These are phyloP conservation scores for Parasitella parasitica DNA, from an alignment of 371 early-diverging fungal genomes.

Conservation along the genomic window DNA sequence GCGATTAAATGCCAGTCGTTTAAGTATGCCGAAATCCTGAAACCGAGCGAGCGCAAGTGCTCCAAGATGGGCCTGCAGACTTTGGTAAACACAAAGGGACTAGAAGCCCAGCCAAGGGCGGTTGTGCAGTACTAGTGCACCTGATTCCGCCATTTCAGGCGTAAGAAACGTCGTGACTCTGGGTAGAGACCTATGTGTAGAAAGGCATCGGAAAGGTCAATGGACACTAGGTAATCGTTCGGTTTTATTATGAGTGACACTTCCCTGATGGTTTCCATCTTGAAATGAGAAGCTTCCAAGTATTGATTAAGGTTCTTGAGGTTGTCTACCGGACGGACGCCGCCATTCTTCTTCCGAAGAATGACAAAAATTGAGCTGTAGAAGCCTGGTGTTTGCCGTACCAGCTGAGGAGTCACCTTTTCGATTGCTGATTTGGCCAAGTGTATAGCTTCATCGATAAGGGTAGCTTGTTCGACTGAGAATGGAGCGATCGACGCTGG, in stretches of 20 bases:
- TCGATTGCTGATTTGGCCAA: neutral
- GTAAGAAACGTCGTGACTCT: conserved; percentile 28
- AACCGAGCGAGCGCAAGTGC: conserved; percentile 20
- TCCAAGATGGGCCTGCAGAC: conserved; percentile 25
- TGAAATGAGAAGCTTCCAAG: conserved; percentile 19
- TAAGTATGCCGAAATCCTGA: neutral
- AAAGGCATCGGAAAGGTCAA: conserved; percentile 36
- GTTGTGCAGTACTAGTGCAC: conserved; percentile 46
- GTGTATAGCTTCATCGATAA: neutral
- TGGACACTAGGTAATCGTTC: conserved; percentile 28
- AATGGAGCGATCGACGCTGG: neutral
- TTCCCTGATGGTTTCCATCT: conserved; percentile 27
- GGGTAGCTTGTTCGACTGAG: neutral
- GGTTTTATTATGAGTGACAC: conserved; percentile 20
- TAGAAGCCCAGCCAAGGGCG: conserved; percentile 48
- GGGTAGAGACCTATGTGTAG: conserved; percentile 23
- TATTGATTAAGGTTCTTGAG: conserved; percentile 24
- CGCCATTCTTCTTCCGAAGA: conserved; percentile 28
- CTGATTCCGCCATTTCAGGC: conserved; percentile 42
- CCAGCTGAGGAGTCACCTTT: neutral
- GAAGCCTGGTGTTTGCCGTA: neutral
- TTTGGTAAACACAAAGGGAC: conserved; percentile 45
- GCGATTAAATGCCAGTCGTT: conserved; percentile 13
- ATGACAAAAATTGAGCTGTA: conserved; percentile 21
- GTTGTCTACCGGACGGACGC: conserved; percentile 25